phyloP scores from a whole-genome alignment of 768 basidiomycete genomes.

The Exidia glandulosa region DNA sequence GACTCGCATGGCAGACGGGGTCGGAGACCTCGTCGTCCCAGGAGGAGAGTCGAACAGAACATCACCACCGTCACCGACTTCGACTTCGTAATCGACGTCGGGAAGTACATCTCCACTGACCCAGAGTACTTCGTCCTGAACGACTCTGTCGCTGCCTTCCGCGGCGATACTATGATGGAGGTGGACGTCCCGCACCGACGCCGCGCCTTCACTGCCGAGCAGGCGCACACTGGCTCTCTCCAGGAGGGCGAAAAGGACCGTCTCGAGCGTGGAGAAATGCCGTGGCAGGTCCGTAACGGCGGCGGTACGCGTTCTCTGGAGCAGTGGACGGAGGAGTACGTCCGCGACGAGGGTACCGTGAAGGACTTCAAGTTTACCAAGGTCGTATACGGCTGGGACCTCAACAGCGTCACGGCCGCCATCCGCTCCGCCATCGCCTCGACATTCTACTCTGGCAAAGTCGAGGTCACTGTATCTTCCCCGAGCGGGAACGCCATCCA shows the following conservation, averaged over 20 bases:
- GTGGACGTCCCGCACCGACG: slow-evolving; percentile 29
- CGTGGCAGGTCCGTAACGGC: slow-evolving; percentile 13
- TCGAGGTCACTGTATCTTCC: slow-evolving; percentile 41
- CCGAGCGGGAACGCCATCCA: slow-evolving; percentile 36
- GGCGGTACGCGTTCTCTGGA: slow-evolving; percentile 52
- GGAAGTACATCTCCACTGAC: slow-evolving; percentile 25
- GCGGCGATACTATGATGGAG: slow-evolving; percentile 52
- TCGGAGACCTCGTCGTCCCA: slow-evolving; percentile 23
- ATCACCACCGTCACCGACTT: slow-evolving; percentile 55
- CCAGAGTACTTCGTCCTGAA: slow-evolving; percentile 48
- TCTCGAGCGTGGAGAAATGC: slow-evolving; percentile 37
- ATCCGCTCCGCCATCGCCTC: slow-evolving; percentile 27
- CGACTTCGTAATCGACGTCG: slow-evolving; percentile 52
- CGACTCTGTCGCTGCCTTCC: slow-evolving; percentile 53
- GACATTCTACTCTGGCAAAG: slow-evolving; percentile 26
- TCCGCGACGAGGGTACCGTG: slow-evolving; percentile 52
- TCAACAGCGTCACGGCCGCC: slow-evolving; percentile 29
- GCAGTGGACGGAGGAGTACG: slow-evolving; percentile 79
- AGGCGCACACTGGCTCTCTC: slow-evolving; percentile 37
- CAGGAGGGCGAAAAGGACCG: slow-evolving; percentile 28
- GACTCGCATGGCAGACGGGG: slow-evolving; percentile 7
- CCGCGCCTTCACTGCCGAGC: slow-evolving; percentile 10
- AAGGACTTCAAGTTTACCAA: slow-evolving; percentile 62
- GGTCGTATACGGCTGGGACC: slow-evolving; percentile 51
- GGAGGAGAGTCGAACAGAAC: slow-evolving; percentile 27